Base-by-base conservation (phyloP, 345 rosid genomes). In the Heritiera fomes region DNA sequence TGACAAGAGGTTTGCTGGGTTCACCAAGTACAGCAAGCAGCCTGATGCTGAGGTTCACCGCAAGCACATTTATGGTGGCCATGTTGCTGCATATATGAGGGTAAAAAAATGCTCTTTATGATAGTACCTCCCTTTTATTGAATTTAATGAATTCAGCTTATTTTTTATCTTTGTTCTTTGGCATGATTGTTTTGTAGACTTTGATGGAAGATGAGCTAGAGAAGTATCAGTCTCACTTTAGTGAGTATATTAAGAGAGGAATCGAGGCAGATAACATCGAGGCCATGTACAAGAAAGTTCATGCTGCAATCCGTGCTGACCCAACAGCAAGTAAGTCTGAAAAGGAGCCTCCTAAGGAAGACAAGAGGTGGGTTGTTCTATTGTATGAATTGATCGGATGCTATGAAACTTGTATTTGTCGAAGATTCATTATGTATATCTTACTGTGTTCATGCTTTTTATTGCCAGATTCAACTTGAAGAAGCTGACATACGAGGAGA, bases 1-100 rank as follows among this genome's bases (percentile, higher is more conserved):
- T 64, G 98, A 91, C 52, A 92, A 94, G 88, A 85, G 98, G 67
- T 94, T 92, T 72, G 96, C 97, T 43, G 97, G 98, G 14, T 94
- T 92, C 76, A 81, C 83, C 8, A 91, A 88, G 87, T 92, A 91
- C 0, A 59, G 81, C 49, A 90, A 91, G 86, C 94, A 89, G 83
- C 97, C 92, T 41, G 92, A 92, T 87, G 90, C 86, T 55, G 98
- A 92, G 53, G 82, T 87, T 81, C 98, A 94, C 81, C 85, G 87
- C 85, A 94, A 91, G 84, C 91, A 94, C 79, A 85, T 94, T 52
- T 92, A 69, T 50, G 96, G 96, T 52, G 97, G 96, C 6, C 98
- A 94, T 60, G 89, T 94, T 71, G 90, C 91, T 49, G 78, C 91
- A 17, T 94, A 92, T 89, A 91, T 94, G 94, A 90, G 81, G 81